Evolutionary conservation across 352 stramenopile genomes (phyloP).

Genomic region (Globisporangium recalcitrans): DNA sequence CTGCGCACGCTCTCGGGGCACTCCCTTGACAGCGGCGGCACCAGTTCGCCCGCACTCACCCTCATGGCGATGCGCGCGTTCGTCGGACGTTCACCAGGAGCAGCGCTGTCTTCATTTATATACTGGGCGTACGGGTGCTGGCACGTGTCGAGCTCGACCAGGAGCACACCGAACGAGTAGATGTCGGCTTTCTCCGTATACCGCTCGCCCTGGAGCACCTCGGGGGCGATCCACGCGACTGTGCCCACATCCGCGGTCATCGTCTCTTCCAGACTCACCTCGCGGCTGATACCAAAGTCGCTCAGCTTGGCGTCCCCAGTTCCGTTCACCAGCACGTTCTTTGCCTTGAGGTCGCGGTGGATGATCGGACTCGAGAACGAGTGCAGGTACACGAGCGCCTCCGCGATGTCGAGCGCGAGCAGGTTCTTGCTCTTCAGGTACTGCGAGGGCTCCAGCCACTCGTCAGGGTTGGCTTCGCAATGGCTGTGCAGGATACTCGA

Average conservation of each 20-base stretch:
- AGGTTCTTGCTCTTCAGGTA: constrained; percentile 29
- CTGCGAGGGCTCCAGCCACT: constrained; percentile 1
- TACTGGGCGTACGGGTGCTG: neutral
- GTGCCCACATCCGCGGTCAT: neutral
- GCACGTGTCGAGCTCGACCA: neutral
- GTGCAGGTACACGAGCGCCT: constrained; percentile 46
- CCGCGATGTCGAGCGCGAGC: constrained; percentile 38
- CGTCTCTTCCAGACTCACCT: constrained; percentile 15
- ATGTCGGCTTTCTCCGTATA: neutral
- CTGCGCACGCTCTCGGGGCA: constrained; percentile 15
- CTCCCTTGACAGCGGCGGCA: constrained; percentile 10
- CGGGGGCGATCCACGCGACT: neutral
- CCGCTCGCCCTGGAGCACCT: neutral
- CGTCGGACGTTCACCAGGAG: neutral
- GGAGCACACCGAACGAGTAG: neutral
- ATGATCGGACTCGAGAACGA: constrained; percentile 48
- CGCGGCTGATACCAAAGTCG: constrained; percentile 73
- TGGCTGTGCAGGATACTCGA: constrained; percentile 21
- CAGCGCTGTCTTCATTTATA: neutral
- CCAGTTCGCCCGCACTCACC: constrained; percentile 18
- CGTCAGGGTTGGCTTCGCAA: constrained; percentile 8
- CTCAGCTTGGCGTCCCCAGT: constrained; percentile 47
- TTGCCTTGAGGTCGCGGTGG: constrained; percentile 44
- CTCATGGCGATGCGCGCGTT: constrained; percentile 22
- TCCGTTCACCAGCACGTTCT: constrained; percentile 38